Evolutionary conservation across 352 stramenopile species (phyloP).

Genomic region (Phytophthora cactorum): DNA sequence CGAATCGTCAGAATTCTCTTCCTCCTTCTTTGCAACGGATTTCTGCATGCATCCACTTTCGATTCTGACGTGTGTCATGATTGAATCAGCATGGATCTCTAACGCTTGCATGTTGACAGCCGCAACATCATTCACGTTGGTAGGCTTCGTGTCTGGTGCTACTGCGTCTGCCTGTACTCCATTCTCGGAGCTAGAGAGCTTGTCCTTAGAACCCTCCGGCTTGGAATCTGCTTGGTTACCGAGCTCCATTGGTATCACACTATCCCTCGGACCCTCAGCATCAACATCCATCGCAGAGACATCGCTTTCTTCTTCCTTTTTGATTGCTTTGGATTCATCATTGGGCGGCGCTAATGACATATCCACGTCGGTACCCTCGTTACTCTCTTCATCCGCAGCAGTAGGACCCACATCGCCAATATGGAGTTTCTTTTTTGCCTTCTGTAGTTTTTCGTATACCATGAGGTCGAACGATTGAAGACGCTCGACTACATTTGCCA

Average conservation of each 20-base stretch:
- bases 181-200: constrained; percentile 8
- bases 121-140: constrained; percentile 15
- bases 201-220: constrained; percentile 9
- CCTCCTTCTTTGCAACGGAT: constrained; percentile 32
- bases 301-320: constrained; percentile 25
- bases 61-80: constrained; percentile 72
- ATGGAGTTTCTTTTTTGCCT: constrained; percentile 53
- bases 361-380: constrained; percentile 17
- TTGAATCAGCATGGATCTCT: constrained; percentile 46
- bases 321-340: constrained; percentile 6
- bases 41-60: constrained; percentile 79
- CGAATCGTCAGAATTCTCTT: constrained; percentile 31
- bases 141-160: constrained; percentile 10
- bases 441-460: constrained; percentile 66
- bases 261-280: constrained; percentile 16
- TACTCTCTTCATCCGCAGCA: not conserved
- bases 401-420: constrained; percentile 24
- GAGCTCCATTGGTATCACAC: not conserved
- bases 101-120: constrained; percentile 18
- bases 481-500: constrained; percentile 46
- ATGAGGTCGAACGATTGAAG: constrained; percentile 70
- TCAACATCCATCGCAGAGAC: constrained; percentile 36
- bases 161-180: not conserved
- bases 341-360: constrained; percentile 4
- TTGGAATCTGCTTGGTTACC: constrained; percentile 19